phyloP scores from a whole-genome alignment of 1,284 basidiomycete species.

The Sporisorium sorghi region DNA sequence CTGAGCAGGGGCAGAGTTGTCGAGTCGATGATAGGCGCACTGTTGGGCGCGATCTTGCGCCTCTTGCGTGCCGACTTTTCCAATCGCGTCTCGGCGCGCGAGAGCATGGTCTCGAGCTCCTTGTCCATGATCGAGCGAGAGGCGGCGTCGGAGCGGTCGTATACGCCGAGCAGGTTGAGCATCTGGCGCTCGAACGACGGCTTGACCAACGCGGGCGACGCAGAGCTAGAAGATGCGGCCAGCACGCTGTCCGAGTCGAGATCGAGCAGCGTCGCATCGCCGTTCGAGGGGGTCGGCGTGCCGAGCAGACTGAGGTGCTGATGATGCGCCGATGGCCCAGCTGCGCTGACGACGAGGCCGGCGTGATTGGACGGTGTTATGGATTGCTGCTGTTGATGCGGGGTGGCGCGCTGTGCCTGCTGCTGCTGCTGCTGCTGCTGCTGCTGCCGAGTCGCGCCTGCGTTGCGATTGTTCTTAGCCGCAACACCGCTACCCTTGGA shows the following conservation, averaged over 20 bases:
- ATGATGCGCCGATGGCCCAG: conserved; percentile 23
- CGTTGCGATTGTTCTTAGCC: conserved; percentile 11
- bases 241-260: conserved; percentile 16
- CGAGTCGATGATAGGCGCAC: background rate
- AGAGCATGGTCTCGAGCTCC: conserved; percentile 25
- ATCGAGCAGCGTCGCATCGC: conserved; percentile 8
- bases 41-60: conserved; percentile 24
- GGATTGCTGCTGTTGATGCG: conserved; percentile 12
- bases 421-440: conserved; percentile 17
- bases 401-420: conserved; percentile 7
- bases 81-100: conserved; percentile 26
- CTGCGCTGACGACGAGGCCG: conserved; percentile 29
- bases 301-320: conserved; percentile 33
- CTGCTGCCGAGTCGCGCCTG: conserved; percentile 4
- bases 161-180: conserved; percentile 36
- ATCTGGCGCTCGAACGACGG: conserved; percentile 42
- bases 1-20: background rate
- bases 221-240: background rate
- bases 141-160: conserved; percentile 29
- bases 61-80: conserved; percentile 22
- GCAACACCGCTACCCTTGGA: conserved; percentile 9
- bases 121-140: conserved; percentile 27
- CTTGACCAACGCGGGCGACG: conserved; percentile 6
- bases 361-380: conserved; percentile 11
- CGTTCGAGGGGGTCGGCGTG: conserved; percentile 15